phyloP scores from a whole-genome alignment of 148 eudicot species.

The Mesembryanthemum crystallinum region DNA sequence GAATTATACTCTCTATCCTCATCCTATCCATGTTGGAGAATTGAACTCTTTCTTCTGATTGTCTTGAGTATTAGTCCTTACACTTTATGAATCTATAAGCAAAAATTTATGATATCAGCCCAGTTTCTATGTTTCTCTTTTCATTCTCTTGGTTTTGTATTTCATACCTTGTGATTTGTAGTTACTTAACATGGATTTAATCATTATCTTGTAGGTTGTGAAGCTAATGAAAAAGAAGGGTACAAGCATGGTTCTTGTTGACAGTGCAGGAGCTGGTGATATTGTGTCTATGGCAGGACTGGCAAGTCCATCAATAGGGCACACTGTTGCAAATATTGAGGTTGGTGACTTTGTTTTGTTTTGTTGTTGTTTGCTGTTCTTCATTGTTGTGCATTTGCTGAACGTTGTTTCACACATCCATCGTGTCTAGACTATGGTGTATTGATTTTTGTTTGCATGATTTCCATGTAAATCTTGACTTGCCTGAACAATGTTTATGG shows the following conservation, averaged over 20 bases:
- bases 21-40: not conserved
- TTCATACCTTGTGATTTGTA: not conserved
- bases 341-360: constrained; percentile 32
- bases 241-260: constrained; percentile 58
- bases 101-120: not conserved
- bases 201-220: constrained; percentile 48
- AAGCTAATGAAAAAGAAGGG: constrained; percentile 96
- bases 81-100: not conserved
- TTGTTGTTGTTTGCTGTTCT: not conserved
- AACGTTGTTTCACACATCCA: not conserved
- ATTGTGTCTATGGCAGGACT: constrained; percentile 93
- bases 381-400: not conserved
- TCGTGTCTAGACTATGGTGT: not conserved
- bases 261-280: constrained; percentile 97
- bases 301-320: constrained; percentile 84
- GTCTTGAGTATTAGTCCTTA: not conserved
- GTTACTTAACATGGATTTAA: constrained; percentile 1
- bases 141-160: not conserved
- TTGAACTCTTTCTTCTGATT: not conserved
- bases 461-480: no score
- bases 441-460: no score
- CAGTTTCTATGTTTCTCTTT: not conserved
- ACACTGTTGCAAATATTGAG: constrained; percentile 82
- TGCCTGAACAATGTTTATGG: no score
- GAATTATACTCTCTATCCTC: no score